Evolutionary conservation across 1,284 basidiomycete species (phyloP).

Genomic region (Sanghuangporus sanghuang): DNA sequence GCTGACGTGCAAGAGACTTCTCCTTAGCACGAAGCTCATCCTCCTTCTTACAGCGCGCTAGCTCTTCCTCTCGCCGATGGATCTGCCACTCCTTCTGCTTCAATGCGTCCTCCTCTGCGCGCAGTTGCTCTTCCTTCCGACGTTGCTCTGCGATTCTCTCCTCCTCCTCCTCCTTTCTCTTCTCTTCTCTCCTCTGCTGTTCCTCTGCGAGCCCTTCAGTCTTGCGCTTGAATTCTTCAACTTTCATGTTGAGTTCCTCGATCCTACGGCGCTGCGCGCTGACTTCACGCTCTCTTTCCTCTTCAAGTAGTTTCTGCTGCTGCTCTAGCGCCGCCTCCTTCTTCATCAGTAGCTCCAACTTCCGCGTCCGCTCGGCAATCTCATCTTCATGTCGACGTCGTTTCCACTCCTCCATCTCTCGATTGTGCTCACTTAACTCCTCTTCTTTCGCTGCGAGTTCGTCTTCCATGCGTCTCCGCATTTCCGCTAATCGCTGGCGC

Average conservation of each 20-base stretch:
- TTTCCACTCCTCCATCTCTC: slow-evolving; percentile 1
- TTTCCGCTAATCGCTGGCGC: too few species aligned
- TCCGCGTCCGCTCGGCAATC: not conserved
- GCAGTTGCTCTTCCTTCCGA: slow-evolving; percentile 2
- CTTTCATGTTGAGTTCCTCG: not conserved
- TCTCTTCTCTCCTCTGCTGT: slow-evolving; percentile 1
- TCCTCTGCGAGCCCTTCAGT: not conserved
- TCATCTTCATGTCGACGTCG: slow-evolving; percentile 1
- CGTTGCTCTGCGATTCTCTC: not conserved
- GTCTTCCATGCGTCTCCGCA: not conserved
- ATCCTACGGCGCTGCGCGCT: not conserved
- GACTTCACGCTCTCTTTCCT: not conserved
- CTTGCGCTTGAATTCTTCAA: slow-evolving; percentile 1
- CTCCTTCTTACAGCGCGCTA: slow-evolving; percentile 5
- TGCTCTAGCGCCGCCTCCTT: not conserved
- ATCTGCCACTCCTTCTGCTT: slow-evolving; percentile 7
- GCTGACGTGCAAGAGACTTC: slow-evolving; percentile 9
- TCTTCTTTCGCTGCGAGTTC: slow-evolving; percentile 7
- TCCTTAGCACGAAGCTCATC: slow-evolving; percentile 9
- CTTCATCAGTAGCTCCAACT: not conserved
- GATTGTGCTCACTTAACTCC: not conserved
- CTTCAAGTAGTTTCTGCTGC: not conserved
- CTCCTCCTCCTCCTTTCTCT: slow-evolving; percentile 1
- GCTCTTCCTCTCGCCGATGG: slow-evolving; percentile 8
- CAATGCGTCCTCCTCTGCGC: slow-evolving; percentile 8